Base-by-base conservation (phyloP, 2,329 filamentous ascomycete genomes). In the Diaporthe australafricana region DNA sequence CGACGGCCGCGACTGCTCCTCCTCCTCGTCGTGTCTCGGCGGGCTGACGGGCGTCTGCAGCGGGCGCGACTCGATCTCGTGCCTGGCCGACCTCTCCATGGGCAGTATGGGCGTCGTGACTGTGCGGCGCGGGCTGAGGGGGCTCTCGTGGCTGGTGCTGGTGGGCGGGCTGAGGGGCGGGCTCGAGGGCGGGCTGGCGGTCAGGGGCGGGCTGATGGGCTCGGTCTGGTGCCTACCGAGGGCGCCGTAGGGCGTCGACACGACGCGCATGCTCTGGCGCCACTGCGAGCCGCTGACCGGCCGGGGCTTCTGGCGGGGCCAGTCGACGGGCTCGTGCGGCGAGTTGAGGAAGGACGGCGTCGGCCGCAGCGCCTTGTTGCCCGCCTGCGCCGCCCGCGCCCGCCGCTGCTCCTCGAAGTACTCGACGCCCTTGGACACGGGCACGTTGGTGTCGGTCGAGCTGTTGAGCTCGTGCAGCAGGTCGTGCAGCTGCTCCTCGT, bases 381-480 rank as follows among this genome's bases (percentile, higher is more conserved):
- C 9, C 32, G 32, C 32, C 16, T 70, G 30, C 40, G 22, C 12
- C 2, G 42, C 50, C 11, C 38, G 32, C 38, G 60, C 25, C 17
- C 52, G 70, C 47, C 72, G 57, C 45, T 73, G 70, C 57, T 72
- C 70, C 32, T 75, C 76, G 68, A 79, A 79, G 62, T 77, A 72
- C 48, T 78, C 76, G 70, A 79, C 78, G 38, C 75, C 78, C 72
- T 76, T 73, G 20, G 77, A 71, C 6, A 79, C 78, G 7, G 75
- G 70, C 14, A 79, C 76, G 70, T 79, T 78, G 72, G 76, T 73
- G 25, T 76, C 53, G 57, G 74, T 71, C 42, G 77, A 76, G 53
- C 75, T 76, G 71, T 79, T 78, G 72, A 77, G 75, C 68, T 79
- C 77, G 56, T 74, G 76, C 56, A 79, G 75, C 22, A 79, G 73